Conservation (phyloP, 306 rosid genomes). For the Gastrolobium villosum region DNA sequence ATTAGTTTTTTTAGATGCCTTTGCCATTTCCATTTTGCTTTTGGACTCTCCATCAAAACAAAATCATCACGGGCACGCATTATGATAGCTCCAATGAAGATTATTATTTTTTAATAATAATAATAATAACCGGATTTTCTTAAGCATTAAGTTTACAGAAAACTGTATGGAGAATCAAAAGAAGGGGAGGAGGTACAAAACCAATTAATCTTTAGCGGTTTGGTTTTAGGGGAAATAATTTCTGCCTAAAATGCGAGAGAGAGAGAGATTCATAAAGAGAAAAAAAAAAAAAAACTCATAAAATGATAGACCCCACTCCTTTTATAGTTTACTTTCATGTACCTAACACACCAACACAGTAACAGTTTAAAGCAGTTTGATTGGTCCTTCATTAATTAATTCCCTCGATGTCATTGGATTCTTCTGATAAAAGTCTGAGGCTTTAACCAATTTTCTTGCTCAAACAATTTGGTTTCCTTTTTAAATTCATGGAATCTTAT, state of each 20-base stretch:
- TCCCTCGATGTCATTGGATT: conserved; percentile 14
- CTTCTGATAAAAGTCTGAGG: conserved; percentile 2
- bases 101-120: neutral
- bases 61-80: conserved; percentile 27
- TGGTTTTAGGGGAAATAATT: no score
- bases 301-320: no score
- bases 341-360: neutral
- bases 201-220: neutral
- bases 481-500: neutral
- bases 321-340: neutral
- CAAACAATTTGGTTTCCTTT: neutral
- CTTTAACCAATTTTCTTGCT: conserved; percentile 11
- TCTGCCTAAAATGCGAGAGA: no score
- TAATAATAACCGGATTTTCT: conserved; percentile 36
- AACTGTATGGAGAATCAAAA: neutral
- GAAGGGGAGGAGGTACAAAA: neutral
- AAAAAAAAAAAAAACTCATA: no score
- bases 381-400: neutral
- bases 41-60: conserved; percentile 50
- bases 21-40: conserved; percentile 42
- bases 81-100: neutral
- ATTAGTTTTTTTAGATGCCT: conserved; percentile 40
- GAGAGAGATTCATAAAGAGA: no score
- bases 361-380: neutral
- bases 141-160: conserved; percentile 50